These are phyloP conservation scores for Paragyromitra xinjiangensis DNA, from an alignment of 495 filamentous ascomycete genomes.

Conservation along the genomic window DNA sequence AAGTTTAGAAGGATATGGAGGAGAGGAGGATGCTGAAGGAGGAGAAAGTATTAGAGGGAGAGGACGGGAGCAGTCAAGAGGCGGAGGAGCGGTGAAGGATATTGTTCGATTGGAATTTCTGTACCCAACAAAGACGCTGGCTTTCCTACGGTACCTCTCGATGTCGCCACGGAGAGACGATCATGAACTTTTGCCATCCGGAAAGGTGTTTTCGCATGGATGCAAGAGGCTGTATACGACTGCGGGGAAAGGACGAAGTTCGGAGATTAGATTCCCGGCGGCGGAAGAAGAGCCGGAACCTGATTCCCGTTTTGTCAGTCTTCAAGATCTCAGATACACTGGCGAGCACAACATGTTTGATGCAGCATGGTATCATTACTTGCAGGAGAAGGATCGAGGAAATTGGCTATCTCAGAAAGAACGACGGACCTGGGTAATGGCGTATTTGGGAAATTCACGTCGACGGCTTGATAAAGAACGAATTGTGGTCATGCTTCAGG, in stretches of 20 bases:
- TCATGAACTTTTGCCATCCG: slow-evolving; percentile 20
- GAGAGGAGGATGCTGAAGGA: slow-evolving; percentile 20
- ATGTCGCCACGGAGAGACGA: slow-evolving; percentile 39
- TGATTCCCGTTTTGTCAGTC: slow-evolving; percentile 27
- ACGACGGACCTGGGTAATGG: slow-evolving; percentile 34
- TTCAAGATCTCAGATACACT: slow-evolving; percentile 30
- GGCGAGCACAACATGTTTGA: slow-evolving; percentile 32
- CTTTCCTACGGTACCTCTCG: slow-evolving; percentile 50
- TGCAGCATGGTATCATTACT: slow-evolving; percentile 55
- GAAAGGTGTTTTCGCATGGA: slow-evolving; percentile 33
- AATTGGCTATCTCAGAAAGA: not conserved
- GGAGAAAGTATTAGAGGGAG: slow-evolving; percentile 5
- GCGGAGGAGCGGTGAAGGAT: slow-evolving; percentile 22
- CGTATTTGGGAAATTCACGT: slow-evolving; percentile 37
- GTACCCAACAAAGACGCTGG: slow-evolving; percentile 55
- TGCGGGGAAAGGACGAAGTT: slow-evolving; percentile 13
- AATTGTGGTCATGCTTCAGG: slow-evolving; percentile 41
- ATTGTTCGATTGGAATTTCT: slow-evolving; percentile 55
- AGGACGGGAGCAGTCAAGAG: slow-evolving; percentile 20
- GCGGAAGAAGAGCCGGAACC: slow-evolving; percentile 37
- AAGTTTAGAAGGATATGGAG: slow-evolving; percentile 14
- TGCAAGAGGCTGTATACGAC: slow-evolving; percentile 51
- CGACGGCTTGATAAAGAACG: slow-evolving; percentile 49
- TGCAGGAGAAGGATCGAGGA: slow-evolving; percentile 36
- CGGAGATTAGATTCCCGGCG: slow-evolving; percentile 31